A percentile compares a stretch with the other conserved stretches of the same genome.
Conservation (phyloP, 169 alveolate species). For the Eimeria tenella region DNA sequence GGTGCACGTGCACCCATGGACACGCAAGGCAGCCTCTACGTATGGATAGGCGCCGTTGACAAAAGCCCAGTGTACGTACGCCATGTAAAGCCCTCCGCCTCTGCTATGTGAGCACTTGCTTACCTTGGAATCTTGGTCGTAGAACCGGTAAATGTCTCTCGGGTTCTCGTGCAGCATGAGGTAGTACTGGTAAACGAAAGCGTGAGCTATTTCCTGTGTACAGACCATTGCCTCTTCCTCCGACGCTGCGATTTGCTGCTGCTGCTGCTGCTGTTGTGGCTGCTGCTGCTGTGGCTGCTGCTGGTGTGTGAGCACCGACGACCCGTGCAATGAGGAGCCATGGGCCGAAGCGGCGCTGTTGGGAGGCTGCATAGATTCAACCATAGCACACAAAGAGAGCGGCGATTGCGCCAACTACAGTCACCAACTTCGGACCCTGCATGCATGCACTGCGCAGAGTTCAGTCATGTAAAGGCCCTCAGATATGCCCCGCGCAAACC, state of each 20-base stretch:
- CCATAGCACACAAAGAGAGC: neutral
- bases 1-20: neutral
- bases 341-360: conserved; percentile 27
- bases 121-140: conserved; percentile 79
- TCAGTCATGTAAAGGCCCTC: neutral
- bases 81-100: no score
- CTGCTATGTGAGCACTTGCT: neutral
- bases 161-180: conserved; percentile 79
- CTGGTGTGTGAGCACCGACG: conserved; percentile 16
- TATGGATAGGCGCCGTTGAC: no score
- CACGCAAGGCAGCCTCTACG: neutral
- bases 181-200: conserved; percentile 80
- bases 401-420: neutral
- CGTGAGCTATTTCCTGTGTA: conserved; percentile 77
- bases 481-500: no score
- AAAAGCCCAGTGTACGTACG: no score
- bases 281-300: conserved; percentile 17
- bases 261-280: conserved; percentile 52
- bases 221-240: conserved; percentile 35
- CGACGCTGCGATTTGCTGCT: conserved; percentile 20
- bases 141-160: conserved; percentile 70
- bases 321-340: conserved; percentile 29
- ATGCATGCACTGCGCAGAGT: neutral
- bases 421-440: neutral
- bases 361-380: conserved; percentile 39